Conservation (phyloP, 768 basidiomycete genomes). For the Naematelia encephala region DNA sequence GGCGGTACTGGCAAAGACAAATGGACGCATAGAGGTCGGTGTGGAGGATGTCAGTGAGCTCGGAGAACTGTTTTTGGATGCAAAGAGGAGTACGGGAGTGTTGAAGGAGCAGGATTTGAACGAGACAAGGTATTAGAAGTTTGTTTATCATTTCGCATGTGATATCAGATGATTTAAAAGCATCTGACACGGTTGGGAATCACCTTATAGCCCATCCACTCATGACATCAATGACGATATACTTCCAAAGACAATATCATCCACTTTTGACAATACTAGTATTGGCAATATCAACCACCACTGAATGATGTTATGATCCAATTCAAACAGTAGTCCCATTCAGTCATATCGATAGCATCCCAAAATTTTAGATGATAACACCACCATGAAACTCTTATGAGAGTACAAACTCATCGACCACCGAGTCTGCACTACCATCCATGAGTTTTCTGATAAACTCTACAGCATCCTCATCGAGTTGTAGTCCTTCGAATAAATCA, state of each 20-base stretch:
- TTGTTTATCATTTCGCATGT: not conserved
- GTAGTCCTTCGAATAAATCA: conserved; percentile 5
- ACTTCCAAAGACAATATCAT: too few species aligned
- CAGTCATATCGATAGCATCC: too few species aligned
- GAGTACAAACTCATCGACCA: not conserved
- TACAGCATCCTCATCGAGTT: conserved; percentile 10
- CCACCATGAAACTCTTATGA: not conserved
- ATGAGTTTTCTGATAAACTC: conserved; percentile 7
- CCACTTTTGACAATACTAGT: too few species aligned
- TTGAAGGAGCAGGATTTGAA: conserved; percentile 20
- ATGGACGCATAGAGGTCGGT: conserved; percentile 75
- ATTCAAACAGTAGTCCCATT: too few species aligned
- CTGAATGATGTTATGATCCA: too few species aligned
- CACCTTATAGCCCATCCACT: too few species aligned
- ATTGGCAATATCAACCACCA: too few species aligned
- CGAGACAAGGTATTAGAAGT: not conserved
- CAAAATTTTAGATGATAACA: too few species aligned
- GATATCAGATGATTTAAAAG: not conserved
- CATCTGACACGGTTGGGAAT: too few species aligned
- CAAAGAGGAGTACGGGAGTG: conserved; percentile 57
- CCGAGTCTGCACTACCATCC: not conserved
- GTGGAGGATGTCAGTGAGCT: conserved; percentile 89
- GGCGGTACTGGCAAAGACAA: conserved; percentile 73
- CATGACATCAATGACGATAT: too few species aligned
- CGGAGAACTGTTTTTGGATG: conserved; percentile 91